Conservation (phyloP, 2,329 filamentous ascomycete genomes). For the Diaporthe citriasiana region DNA sequence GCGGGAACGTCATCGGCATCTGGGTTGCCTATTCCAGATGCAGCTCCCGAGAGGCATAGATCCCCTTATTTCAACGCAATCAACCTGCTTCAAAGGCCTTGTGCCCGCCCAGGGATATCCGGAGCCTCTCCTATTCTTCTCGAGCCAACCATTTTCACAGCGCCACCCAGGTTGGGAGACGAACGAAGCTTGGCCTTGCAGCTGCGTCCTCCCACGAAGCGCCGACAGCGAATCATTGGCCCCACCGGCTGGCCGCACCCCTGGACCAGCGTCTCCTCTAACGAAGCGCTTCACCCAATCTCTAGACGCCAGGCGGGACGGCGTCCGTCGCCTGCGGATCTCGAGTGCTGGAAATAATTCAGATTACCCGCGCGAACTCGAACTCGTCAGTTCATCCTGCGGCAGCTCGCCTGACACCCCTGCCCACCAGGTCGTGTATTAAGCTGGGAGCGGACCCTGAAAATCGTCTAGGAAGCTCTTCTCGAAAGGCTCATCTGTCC, state of each 20-base stretch:
- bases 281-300: conserved; percentile 42
- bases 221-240: conserved; percentile 40
- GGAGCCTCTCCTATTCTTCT: conserved; percentile 3
- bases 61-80: conserved; percentile 29
- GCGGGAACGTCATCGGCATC: conserved; percentile 24
- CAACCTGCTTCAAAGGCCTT: conserved; percentile 31
- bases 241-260: conserved; percentile 17
- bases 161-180: conserved; percentile 27
- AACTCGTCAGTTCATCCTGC: conserved; percentile 33
- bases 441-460: conserved; percentile 29
- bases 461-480: neutral
- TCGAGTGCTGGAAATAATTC: conserved; percentile 38
- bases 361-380: conserved; percentile 34
- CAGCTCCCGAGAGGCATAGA: conserved; percentile 22
- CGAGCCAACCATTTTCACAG: conserved; percentile 28
- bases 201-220: conserved; percentile 38
- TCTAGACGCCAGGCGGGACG: conserved; percentile 41
- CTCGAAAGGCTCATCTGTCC: conserved; percentile 15
- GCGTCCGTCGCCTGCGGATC: conserved; percentile 35
- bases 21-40: conserved; percentile 29
- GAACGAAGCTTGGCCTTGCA: conserved; percentile 32
- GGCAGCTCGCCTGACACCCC: conserved; percentile 25
- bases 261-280: conserved; percentile 40
- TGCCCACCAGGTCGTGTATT: conserved; percentile 36
- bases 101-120: conserved; percentile 1